These are phyloP conservation scores for Backusella parvicylindrica DNA, from an alignment of 192 early-diverging fungal genomes.

Conservation along the genomic window DNA sequence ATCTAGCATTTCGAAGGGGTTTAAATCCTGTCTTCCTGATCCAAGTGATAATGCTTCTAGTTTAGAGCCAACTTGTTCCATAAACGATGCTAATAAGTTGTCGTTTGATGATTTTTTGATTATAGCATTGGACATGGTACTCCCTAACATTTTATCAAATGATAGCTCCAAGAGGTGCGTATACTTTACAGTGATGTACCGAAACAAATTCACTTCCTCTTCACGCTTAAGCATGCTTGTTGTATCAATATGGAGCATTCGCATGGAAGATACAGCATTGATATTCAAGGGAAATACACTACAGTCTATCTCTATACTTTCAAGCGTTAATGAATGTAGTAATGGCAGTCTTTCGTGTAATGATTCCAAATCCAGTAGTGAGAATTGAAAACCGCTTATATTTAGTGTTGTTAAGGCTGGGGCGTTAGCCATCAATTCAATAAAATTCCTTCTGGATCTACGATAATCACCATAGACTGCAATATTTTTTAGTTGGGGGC, in stretches of 20 bases:
- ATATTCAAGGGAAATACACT: not conserved
- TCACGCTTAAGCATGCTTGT: not conserved
- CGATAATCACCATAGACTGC: not conserved
- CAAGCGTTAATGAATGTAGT: not conserved
- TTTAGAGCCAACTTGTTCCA: not conserved
- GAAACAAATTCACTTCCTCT: not conserved
- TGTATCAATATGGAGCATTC: not conserved
- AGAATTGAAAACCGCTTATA: not conserved
- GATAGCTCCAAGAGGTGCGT: not conserved
- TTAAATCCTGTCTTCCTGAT: not conserved
- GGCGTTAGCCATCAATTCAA: not conserved
- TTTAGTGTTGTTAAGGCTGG: not conserved
- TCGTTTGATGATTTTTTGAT: not conserved
- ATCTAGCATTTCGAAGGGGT: not conserved
- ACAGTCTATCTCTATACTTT: not conserved
- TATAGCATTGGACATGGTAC: not conserved
- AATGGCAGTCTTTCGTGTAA: not conserved
- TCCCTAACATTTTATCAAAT: not conserved
- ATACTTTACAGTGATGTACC: not conserved
- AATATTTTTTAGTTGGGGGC: not conserved
- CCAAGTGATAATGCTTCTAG: not conserved
- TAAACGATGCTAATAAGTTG: not conserved
- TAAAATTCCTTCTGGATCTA: not conserved
- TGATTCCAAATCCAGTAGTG: not conserved
- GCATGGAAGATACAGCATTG: not conserved